These are phyloP conservation scores for Candida neerlandica DNA, from an alignment of 1,139 yeast genomes.

Conservation along the genomic window DNA sequence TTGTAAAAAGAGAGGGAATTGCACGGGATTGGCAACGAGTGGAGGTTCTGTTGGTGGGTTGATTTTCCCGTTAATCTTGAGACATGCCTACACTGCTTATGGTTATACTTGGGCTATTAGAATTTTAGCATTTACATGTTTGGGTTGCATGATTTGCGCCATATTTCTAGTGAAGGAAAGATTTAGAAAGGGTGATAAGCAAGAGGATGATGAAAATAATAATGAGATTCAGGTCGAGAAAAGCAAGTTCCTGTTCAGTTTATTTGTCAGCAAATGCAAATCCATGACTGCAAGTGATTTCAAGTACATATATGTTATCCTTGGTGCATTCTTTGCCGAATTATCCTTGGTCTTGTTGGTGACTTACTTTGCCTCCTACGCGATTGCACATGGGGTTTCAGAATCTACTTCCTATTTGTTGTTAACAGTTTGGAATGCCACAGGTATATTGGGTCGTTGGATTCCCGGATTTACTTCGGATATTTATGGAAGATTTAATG, in stretches of 20 bases:
- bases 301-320: slow-evolving; percentile 27
- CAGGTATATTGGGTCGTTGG: slow-evolving; percentile 43
- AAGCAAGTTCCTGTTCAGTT: slow-evolving; percentile 7
- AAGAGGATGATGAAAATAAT: slow-evolving; percentile 2
- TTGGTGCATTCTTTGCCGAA: slow-evolving; percentile 54
- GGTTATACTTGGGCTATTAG: slow-evolving; percentile 69
- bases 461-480: slow-evolving; percentile 45
- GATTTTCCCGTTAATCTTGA: slow-evolving; percentile 59
- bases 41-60: slow-evolving; percentile 71
- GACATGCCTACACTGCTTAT: slow-evolving; percentile 50
- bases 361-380: slow-evolving; percentile 48
- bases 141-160: slow-evolving; percentile 42
- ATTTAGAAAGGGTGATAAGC: slow-evolving; percentile 20
- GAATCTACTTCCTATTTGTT: slow-evolving; percentile 40
- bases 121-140: slow-evolving; percentile 51
- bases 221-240: slow-evolving; percentile 5
- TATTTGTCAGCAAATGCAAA: slow-evolving; percentile 1
- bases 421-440: slow-evolving; percentile 42
- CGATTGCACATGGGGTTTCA: slow-evolving; percentile 41
- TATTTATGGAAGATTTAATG: slow-evolving; percentile 39
- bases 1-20: slow-evolving; percentile 51
- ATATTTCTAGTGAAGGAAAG: slow-evolving; percentile 52
- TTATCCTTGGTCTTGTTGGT: slow-evolving; percentile 54
- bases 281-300: slow-evolving; percentile 19
- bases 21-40: slow-evolving; percentile 58